Evolutionary conservation across 345 rosid species (phyloP).

Genomic region (Lenwebbia sp.): DNA sequence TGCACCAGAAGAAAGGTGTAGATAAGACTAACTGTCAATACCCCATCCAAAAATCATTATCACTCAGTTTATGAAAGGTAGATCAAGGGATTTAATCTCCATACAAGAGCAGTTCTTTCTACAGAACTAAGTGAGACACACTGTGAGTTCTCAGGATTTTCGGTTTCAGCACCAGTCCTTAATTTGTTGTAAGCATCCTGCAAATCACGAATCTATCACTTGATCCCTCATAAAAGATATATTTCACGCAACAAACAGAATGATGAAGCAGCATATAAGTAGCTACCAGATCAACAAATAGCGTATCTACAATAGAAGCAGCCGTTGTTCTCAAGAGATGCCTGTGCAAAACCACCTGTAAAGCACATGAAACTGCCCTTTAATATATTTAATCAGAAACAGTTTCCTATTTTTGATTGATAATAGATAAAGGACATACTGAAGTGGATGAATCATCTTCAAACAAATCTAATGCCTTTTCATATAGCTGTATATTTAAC

Average conservation of each 20-base stretch:
- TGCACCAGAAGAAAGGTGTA: constrained; percentile 17
- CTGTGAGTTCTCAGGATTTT: constrained; percentile 46
- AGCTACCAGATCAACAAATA: constrained; percentile 66
- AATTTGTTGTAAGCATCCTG: constrained; percentile 72
- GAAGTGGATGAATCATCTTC: constrained; percentile 84
- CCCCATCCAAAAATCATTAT: neutral
- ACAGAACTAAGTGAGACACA: constrained; percentile 32
- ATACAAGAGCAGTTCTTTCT: constrained; percentile 68
- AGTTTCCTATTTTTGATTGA: neutral
- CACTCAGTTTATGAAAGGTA: neutral
- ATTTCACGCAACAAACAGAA: neutral
- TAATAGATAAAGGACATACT: constrained; percentile 38
- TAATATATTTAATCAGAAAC: constrained; percentile 10
- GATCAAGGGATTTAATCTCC: constrained; percentile 5
- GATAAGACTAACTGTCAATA: neutral
- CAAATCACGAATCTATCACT: neutral
- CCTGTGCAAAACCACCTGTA: constrained; percentile 78
- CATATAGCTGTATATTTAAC: constrained; percentile 86
- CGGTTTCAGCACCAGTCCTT: constrained; percentile 68
- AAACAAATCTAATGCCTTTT: constrained; percentile 79
- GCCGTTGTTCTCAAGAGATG: constrained; percentile 82
- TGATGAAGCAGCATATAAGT: neutral
- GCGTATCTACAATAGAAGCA: constrained; percentile 55
- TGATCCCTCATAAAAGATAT: neutral
- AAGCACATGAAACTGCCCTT: constrained; percentile 5